Evolutionary conservation across 176 grass and related monocot species (phyloP).

Genomic region (Zoysia japonica): DNA sequence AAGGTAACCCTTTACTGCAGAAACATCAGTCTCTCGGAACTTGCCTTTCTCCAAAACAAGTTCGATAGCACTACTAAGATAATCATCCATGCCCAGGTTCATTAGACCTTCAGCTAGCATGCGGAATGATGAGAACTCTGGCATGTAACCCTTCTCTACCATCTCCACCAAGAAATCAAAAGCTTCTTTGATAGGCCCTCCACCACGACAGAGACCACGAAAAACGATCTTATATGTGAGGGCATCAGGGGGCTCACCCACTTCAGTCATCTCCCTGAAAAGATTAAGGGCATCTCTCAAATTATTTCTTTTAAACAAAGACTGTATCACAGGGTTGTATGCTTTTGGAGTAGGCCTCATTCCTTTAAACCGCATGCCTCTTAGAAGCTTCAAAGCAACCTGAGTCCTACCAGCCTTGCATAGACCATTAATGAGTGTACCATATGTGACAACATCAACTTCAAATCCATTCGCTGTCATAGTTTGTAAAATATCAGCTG

Average conservation of each 20-base stretch:
- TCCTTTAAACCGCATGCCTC: conserved; percentile 74
- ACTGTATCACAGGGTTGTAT: conserved; percentile 75
- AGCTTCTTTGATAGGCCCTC: conserved; percentile 80
- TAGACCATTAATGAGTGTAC: conserved; percentile 71
- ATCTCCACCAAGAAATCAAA: conserved; percentile 87
- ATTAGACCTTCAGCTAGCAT: conserved; percentile 86
- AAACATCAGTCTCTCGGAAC: conserved; percentile 59
- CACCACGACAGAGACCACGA: conserved; percentile 68
- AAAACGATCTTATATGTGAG: conserved; percentile 82
- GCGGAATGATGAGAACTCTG: conserved; percentile 72
- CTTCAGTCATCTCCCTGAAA: conserved; percentile 78
- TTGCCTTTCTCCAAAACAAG: conserved; percentile 64
- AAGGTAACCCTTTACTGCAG: conserved; percentile 79
- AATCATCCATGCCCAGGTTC: conserved; percentile 77
- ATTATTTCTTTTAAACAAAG: conserved; percentile 65
- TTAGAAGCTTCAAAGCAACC: conserved; percentile 79
- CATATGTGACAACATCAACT: conserved; percentile 78
- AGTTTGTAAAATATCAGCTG: conserved; percentile 71
- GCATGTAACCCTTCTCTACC: conserved; percentile 68
- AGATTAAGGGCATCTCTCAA: conserved; percentile 67
- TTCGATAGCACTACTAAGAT: conserved; percentile 57
- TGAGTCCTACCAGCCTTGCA: conserved; percentile 84
- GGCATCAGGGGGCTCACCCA: conserved; percentile 77
- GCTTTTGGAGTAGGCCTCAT: conserved; percentile 71
- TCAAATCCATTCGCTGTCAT: conserved; percentile 84